phyloP scores from a whole-genome alignment of 2,329 filamentous ascomycete species.

The Sporothrix phasma region DNA sequence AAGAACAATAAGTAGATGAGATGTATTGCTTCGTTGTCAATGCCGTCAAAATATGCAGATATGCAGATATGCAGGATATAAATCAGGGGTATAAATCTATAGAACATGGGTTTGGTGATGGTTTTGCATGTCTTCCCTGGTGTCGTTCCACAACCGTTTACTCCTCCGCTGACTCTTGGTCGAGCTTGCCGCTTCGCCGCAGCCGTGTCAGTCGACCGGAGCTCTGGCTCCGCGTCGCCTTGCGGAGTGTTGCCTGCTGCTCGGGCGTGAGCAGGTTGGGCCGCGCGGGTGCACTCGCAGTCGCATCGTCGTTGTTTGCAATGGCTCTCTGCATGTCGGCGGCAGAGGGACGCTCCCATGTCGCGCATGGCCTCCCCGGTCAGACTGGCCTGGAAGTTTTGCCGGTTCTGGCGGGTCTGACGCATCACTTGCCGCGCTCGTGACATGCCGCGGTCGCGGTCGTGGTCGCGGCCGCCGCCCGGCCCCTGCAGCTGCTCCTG shows the following conservation, averaged over 20 bases:
- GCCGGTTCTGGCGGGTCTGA: not conserved
- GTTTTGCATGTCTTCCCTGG: not conserved
- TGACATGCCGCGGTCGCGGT: not conserved
- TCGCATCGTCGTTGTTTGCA: not conserved
- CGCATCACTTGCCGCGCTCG: not conserved
- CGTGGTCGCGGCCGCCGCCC: no score
- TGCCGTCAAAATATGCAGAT: conserved; percentile 4
- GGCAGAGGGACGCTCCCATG: not conserved
- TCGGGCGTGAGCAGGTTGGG: not conserved
- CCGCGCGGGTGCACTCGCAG: not conserved
- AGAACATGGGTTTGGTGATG: not conserved
- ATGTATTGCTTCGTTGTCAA: not conserved
- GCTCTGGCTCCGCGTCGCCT: not conserved
- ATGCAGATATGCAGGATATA: not conserved
- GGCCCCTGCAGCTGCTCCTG: no score
- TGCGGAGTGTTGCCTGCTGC: not conserved
- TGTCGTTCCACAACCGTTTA: not conserved
- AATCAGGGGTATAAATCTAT: conserved; percentile 9
- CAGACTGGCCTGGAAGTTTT: not conserved
- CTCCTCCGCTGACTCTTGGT: not conserved
- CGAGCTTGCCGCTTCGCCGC: not conserved
- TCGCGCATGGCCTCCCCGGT: not conserved
- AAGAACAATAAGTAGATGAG: not conserved
- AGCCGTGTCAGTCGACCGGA: not conserved
- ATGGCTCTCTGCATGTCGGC: not conserved